Conservation (phyloP, 192 early-diverging fungal species). For the Coemansia sp. region DNA sequence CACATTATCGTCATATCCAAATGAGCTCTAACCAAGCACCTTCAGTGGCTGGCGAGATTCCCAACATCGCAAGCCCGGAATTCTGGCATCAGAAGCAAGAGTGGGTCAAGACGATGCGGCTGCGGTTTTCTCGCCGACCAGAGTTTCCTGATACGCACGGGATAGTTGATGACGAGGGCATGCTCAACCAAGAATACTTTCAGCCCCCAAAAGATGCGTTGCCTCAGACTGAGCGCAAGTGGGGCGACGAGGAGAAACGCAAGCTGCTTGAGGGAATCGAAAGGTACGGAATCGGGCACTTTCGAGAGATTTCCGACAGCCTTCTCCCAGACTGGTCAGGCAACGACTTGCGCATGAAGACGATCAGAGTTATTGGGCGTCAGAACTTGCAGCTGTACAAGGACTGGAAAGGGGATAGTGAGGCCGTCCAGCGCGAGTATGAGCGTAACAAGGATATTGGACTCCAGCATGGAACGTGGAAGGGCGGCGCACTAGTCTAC, state of each 20-base stretch:
- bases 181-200: conserved; percentile 82
- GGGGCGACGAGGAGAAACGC: conserved; percentile 79
- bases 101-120: conserved; percentile 79
- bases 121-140: conserved; percentile 80
- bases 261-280: conserved; percentile 80
- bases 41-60: background rate
- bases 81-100: conserved; percentile 65
- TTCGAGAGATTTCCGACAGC: conserved; percentile 81
- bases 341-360: conserved; percentile 84
- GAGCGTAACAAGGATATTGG: conserved; percentile 83
- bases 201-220: conserved; percentile 70
- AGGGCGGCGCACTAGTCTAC: conserved; percentile 75
- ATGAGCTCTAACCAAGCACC: background rate
- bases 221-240: conserved; percentile 68
- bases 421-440: conserved; percentile 71
- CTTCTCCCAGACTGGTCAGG: conserved; percentile 73
- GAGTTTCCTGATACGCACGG: conserved; percentile 85
- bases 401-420: conserved; percentile 79
- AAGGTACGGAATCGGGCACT: conserved; percentile 85
- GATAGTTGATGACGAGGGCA: conserved; percentile 82
- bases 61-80: conserved; percentile 29
- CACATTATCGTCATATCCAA: background rate
- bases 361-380: conserved; percentile 82
- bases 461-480: conserved; percentile 74
- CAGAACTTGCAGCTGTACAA: conserved; percentile 87